Conservation (phyloP, 805 yeast species). For the Cyberlindnera saturnus region DNA sequence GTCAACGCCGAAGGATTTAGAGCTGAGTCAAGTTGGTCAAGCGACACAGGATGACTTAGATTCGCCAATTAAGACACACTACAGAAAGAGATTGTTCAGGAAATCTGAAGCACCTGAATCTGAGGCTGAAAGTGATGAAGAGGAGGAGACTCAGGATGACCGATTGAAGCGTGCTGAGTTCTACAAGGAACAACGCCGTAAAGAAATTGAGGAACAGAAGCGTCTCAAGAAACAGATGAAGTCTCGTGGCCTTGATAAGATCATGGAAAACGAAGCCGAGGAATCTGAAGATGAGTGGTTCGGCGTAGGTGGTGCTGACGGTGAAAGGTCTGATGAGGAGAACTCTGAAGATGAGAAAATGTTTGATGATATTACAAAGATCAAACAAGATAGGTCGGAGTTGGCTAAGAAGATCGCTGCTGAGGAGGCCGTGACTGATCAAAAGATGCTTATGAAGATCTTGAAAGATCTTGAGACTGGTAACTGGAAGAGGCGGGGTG, state of each 20-base stretch:
- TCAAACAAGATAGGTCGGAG: slow-evolving; percentile 51
- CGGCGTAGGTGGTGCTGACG: slow-evolving; percentile 73
- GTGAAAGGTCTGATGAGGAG: slow-evolving; percentile 41
- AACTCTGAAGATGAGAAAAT: slow-evolving; percentile 73
- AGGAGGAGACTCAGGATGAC: slow-evolving; percentile 15
- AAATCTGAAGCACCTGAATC: slow-evolving; percentile 11
- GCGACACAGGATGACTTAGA: no score
- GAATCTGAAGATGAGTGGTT: slow-evolving; percentile 89
- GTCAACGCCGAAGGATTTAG: no score
- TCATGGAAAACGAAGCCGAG: slow-evolving; percentile 78
- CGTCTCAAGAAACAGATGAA: slow-evolving; percentile 46
- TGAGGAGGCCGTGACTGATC: slow-evolving; percentile 57
- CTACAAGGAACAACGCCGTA: slow-evolving; percentile 18
- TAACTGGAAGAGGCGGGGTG: slow-evolving; percentile 47
- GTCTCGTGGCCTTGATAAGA: slow-evolving; percentile 47
- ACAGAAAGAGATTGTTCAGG: slow-evolving; percentile 24
- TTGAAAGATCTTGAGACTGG: slow-evolving; percentile 70
- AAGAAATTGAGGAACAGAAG: slow-evolving; percentile 18
- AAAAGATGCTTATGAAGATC: slow-evolving; percentile 57
- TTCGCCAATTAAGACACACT: slow-evolving; percentile 2
- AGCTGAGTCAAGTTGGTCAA: no score
- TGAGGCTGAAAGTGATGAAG: slow-evolving; percentile 16
- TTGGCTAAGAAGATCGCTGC: slow-evolving; percentile 52
- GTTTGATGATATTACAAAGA: slow-evolving; percentile 64
- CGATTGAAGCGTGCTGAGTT: slow-evolving; percentile 17